Evolutionary conservation across 179 eudicot genomes (phyloP).

Genomic region (Amaranthus tricolor): DNA sequence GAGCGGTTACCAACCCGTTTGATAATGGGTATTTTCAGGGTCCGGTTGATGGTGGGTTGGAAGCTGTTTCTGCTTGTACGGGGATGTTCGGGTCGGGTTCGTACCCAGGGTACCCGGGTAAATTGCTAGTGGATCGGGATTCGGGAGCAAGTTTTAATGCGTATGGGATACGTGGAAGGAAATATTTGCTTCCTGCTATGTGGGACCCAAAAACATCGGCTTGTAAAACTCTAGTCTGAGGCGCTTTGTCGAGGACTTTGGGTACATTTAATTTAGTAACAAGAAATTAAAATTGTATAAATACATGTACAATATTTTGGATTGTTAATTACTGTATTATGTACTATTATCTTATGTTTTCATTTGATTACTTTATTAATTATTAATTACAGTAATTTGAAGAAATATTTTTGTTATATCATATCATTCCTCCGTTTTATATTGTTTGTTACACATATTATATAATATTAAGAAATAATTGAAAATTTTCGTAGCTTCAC

Average conservation of each 20-base stretch:
- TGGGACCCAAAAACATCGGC: constrained; percentile 35
- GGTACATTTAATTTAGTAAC: not conserved
- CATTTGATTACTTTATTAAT: not conserved
- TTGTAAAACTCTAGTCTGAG: constrained; percentile 29
- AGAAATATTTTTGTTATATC: too few relatives aligned
- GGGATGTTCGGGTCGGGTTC: constrained; percentile 35
- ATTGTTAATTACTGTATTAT: not conserved
- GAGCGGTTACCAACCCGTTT: constrained; percentile 41
- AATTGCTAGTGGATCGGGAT: constrained; percentile 19
- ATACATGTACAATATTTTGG: not conserved
- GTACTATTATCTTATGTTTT: not conserved
- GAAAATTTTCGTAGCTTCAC: too few relatives aligned
- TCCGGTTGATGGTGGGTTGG: constrained; percentile 29
- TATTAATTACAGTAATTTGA: not conserved
- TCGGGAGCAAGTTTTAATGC: constrained; percentile 32
- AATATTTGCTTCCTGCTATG: constrained; percentile 34
- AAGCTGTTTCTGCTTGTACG: constrained; percentile 38
- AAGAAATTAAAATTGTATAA: not conserved
- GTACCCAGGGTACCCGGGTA: constrained; percentile 34
- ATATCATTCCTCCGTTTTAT: too few relatives aligned
- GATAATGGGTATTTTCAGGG: constrained; percentile 40
- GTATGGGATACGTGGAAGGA: constrained; percentile 26
- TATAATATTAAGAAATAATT: too few relatives aligned
- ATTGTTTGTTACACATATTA: too few relatives aligned
- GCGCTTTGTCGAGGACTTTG: constrained; percentile 1